Evolutionary conservation across 2,329 filamentous ascomycete genomes (phyloP), one percentile per base, ranked within the genome.

Genomic region (Gaeumannomyces tritici): DNA sequence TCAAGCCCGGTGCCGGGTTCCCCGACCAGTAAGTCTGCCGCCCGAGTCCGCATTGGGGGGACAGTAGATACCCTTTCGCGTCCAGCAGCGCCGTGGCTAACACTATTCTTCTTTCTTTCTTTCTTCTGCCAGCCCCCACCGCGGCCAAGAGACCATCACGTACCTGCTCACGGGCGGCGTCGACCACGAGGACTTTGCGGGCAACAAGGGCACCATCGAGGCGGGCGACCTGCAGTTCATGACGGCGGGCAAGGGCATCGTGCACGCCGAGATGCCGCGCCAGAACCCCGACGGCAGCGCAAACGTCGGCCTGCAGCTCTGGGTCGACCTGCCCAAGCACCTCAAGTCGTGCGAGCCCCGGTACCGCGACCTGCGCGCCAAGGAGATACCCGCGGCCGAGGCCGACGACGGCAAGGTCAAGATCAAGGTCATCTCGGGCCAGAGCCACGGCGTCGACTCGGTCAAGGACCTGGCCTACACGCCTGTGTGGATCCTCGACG

Each of bases 211-310:
- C 63, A 95, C 89, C 4, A 91, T 98, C 68, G 82, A 88, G 64
- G 77, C 89, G 0, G 93, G 93, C n/a, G 93, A 97, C 72, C 77
- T 98, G 59, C 93, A 98, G 73, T 98, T 98, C 81, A 98, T 98
- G 95, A 97, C 93, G 0, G 93, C 93, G 1, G 93, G 93, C 4
- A 80, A 83, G 26, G 93, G 93, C 55, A 96, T 98, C 69, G 89
- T 97, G 74, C 95, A 98, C 75, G 91, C 93, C 51, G 93, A 98
- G 76, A 97, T 98, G 92, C 93, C 93, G 12, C 83, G 85, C 62
- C 85, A 90, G 71, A 91, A 91, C 72, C 73, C 81, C 0, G 90
- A 95, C 72, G 90, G 90, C 60, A 84, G 80, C 63, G 79, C 88
- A 64, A 96, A 93, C 73, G 83, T 96, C 62, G 93, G 93, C 42